A percentile compares a stretch with the other conserved stretches of the same genome.
Evolutionary conservation across 345 rosid species (phyloP).

Genomic region (Atalantia buxifolia): DNA sequence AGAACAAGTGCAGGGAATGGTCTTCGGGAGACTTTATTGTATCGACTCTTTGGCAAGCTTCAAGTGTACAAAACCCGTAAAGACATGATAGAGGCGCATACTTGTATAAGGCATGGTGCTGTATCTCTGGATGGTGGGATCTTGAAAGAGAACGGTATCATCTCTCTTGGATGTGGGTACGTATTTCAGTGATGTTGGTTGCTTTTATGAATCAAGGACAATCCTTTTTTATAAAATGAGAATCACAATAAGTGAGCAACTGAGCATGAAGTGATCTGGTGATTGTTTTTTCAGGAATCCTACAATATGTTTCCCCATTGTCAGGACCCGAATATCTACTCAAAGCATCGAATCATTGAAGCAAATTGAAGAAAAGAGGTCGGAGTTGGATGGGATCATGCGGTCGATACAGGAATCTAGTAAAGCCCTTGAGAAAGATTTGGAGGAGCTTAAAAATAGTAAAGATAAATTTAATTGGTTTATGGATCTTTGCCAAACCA

Average conservation of each 20-base stretch:
- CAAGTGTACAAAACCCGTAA: conserved; percentile 56
- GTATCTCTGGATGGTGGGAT: conserved; percentile 68
- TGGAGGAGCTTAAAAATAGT: conserved; percentile 10
- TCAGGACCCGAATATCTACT: not conserved
- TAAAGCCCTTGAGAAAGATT: not conserved
- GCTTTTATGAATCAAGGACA: not conserved
- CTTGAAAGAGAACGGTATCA: conserved; percentile 36
- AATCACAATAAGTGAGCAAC: not conserved
- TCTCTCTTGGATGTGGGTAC: conserved; percentile 47
- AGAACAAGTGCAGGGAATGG: conserved; percentile 34
- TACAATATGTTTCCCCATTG: conserved; percentile 39
- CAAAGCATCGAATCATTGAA: not conserved
- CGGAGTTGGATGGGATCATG: not conserved
- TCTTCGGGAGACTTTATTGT: conserved; percentile 59
- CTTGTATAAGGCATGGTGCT: conserved; percentile 32
- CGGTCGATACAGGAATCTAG: not conserved
- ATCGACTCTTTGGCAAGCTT: conserved; percentile 42
- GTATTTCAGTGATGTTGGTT: not conserved
- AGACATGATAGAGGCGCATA: conserved; percentile 37
- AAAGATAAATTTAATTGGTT: not conserved
- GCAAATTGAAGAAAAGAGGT: conserved; percentile 3
- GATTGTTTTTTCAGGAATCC: conserved; percentile 30
- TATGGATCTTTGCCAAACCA: not conserved
- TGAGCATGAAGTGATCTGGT: not conserved
- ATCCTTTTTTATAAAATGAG: not conserved